Evolutionary conservation across 306 rosid genomes (phyloP).

Genomic region (Prunus armeniaca): DNA sequence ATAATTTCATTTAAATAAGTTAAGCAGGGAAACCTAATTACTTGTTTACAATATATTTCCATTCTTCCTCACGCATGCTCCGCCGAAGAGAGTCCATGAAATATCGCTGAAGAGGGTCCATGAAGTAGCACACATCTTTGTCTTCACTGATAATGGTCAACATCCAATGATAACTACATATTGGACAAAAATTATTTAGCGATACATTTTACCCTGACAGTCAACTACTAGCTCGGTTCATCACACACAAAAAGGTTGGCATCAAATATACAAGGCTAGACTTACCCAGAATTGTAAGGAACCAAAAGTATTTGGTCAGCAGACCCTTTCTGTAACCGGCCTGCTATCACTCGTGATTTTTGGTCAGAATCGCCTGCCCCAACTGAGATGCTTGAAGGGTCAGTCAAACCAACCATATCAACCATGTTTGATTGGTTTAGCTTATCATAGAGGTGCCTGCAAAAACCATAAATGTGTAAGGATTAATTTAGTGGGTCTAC

Average conservation of each 20-base stretch:
- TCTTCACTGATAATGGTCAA: slow-evolving; percentile 13
- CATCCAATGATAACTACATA: slow-evolving; percentile 14
- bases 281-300: slow-evolving; percentile 17
- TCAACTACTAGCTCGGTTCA: background rate
- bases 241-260: background rate
- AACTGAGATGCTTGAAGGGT: slow-evolving; percentile 5
- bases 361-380: background rate
- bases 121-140: slow-evolving; percentile 9
- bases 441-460: slow-evolving; percentile 9
- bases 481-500: background rate
- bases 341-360: slow-evolving; percentile 3
- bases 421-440: background rate
- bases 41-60: slow-evolving; percentile 16
- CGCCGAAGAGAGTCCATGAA: slow-evolving; percentile 21
- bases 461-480: background rate
- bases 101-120: slow-evolving; percentile 16
- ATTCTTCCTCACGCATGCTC: slow-evolving; percentile 17
- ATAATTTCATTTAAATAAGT: background rate
- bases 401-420: slow-evolving; percentile 10
- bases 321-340: background rate
- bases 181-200: background rate
- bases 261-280: background rate
- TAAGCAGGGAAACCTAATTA: background rate
- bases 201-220: background rate
- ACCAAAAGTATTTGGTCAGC: slow-evolving; percentile 11